Conservation (phyloP, 306 rosid genomes). For the Sesbania bispinosa region DNA sequence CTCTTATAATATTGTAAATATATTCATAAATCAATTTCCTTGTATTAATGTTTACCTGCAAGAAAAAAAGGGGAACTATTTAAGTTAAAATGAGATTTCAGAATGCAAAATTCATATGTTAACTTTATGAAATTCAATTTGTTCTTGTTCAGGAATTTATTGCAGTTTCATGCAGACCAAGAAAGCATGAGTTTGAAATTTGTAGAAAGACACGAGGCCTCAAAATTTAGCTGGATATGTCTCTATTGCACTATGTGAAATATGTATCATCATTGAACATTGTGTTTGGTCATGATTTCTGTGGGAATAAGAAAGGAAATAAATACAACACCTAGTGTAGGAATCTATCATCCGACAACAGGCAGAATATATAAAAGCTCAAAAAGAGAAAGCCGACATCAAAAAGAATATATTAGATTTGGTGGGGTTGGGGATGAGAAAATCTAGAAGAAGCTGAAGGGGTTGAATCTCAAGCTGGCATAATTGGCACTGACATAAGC, state of each 20-base stretch:
- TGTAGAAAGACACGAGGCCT: not conserved
- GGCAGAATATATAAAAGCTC: not conserved
- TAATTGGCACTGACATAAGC: constrained; percentile 57
- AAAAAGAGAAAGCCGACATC: not conserved
- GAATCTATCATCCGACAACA: constrained; percentile 17
- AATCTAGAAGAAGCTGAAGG: constrained; percentile 62
- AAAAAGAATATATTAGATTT: not conserved
- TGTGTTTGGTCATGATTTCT: constrained; percentile 19
- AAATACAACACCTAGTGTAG: not conserved
- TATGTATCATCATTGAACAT: not conserved
- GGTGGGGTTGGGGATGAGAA: not conserved
- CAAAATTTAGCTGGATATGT: constrained; percentile 7
- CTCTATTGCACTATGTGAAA: constrained; percentile 3
- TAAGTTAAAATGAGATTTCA: not conserved
- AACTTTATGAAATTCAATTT: not conserved
- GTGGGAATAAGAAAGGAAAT: constrained; percentile 5
- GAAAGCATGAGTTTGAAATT: not conserved
- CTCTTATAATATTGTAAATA: no score
- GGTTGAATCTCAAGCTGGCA: constrained; percentile 48
- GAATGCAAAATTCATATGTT: not conserved
- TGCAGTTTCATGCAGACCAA: not conserved
- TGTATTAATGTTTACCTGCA: not conserved
- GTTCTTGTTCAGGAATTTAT: not conserved
- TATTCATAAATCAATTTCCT: not conserved
- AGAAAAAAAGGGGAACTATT: not conserved